phyloP scores from a whole-genome alignment of 2,329 filamentous ascomycete genomes.

The Cytospora mali region DNA sequence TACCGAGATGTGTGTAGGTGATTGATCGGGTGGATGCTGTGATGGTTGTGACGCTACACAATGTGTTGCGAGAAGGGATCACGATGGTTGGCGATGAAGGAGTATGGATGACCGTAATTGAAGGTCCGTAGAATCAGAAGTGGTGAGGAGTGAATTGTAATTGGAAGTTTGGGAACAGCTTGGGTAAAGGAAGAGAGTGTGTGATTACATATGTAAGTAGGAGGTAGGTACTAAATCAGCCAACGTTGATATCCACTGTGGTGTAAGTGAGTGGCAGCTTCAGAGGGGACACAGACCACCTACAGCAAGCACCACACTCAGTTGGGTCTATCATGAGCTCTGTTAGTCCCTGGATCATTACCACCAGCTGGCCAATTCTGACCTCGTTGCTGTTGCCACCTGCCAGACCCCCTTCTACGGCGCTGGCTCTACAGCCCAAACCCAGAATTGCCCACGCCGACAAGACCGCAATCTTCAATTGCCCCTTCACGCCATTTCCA shows the following conservation, averaged over 20 bases:
- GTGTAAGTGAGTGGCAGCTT: constrained; percentile 1
- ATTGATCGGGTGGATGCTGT: not conserved
- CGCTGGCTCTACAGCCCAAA: not conserved
- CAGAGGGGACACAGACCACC: not conserved
- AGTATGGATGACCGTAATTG: not conserved
- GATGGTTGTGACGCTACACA: constrained; percentile 22
- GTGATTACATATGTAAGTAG: not conserved
- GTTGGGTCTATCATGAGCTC: no score
- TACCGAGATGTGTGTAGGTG: constrained; percentile 17
- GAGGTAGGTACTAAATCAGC: not conserved
- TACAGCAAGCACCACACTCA: no score
- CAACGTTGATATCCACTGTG: constrained; percentile 11
- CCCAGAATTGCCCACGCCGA: not conserved
- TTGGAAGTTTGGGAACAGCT: not conserved
- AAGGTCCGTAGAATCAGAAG: not conserved
- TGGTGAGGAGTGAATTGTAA: not conserved
- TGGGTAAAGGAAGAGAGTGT: not conserved
- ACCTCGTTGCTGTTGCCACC: not conserved
- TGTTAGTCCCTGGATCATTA: not conserved
- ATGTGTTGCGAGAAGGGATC: not conserved
- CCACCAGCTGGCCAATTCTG: constrained; percentile 1
- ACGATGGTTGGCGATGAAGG: not conserved
- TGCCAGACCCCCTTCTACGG: not conserved
- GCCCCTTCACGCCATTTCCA: not conserved
- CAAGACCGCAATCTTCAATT: not conserved